Evolutionary conservation across 2,329 filamentous ascomycete species (phyloP), one percentile per base, ranked within the genome.

Genomic region (Drechslerella coelobrocha): DNA sequence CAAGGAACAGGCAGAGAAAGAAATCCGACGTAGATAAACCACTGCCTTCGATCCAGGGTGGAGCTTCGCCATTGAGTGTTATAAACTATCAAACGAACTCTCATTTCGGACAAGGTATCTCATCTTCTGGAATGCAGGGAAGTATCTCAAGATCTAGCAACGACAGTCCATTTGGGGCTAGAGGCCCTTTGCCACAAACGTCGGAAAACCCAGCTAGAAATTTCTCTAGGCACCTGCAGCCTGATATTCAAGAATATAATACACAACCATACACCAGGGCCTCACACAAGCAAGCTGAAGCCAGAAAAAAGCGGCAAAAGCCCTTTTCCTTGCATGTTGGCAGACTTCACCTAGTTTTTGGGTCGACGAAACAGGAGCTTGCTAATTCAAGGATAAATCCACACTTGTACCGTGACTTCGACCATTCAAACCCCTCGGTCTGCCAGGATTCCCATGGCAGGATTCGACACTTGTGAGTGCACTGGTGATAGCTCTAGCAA

Each of bases 361-460:
- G 59, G 4, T 63, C 59, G 17, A 71, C 59, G 19, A 71, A 63
- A 60, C 47, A 63, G 39, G 59, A 71, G 37, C 66, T 71, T 60
- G 59, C 59, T 23, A 47, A 59, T 17, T 54, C 47, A 1, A 62
- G 59, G 53, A 60, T 37, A 63, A 53, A 52, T 21, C 14, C 57
- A 26, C n/a, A 37, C 29, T 52, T 60, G 66, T 71, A 71, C 53
- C 48, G 53, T 51, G 65, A 62, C 65, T 52, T 62, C 23, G 34
- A 59, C 27, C 19, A 9, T 57, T 59, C 45, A 21, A 53, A 59
- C 45, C 41, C 21, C n/a, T n/a, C 37, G 4, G 14, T 59, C 34
- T 69, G 47, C 50, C 59, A 60, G 47, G 59, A 63, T 60, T 69
- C 51, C 24, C 57, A 19, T 24, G 63, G 63, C 14, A 61, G 51